Evolutionary conservation across 352 stramenopile species (phyloP).

Genomic region (Pythium phragmiticola): DNA sequence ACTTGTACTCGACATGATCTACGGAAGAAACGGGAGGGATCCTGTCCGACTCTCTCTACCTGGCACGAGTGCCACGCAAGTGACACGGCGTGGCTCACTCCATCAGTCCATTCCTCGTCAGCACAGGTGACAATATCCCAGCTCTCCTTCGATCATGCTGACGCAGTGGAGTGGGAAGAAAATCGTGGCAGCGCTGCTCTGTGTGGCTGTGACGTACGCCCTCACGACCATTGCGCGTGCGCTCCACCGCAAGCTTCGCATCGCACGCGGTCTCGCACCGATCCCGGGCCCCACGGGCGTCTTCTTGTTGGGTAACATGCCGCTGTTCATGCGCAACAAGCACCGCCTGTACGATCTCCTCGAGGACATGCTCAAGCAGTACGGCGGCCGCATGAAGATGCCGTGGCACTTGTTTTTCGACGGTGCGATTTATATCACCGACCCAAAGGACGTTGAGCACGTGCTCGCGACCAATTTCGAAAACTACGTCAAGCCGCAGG

Average conservation of each 20-base stretch:
- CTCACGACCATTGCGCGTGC: constrained; percentile 12
- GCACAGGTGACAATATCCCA: background rate
- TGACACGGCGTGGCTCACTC: background rate
- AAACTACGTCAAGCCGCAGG: constrained; percentile 76
- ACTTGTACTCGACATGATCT: background rate
- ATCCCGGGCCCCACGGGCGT: constrained; percentile 40
- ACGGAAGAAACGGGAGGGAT: background rate
- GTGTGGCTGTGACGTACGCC: constrained; percentile 10
- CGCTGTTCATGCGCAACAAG: constrained; percentile 47
- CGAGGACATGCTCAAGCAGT: constrained; percentile 39
- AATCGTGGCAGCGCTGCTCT: constrained; percentile 11
- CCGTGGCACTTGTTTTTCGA: constrained; percentile 71
- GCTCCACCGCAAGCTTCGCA: constrained; percentile 49
- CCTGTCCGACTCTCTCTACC: background rate
- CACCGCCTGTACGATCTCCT: constrained; percentile 60
- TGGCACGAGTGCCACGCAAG: background rate
- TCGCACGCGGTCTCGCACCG: constrained; percentile 44
- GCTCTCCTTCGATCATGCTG: background rate
- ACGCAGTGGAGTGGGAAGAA: constrained; percentile 11
- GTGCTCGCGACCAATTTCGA: constrained; percentile 57
- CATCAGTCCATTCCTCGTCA: background rate
- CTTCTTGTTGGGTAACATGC: constrained; percentile 56
- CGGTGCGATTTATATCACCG: constrained; percentile 58
- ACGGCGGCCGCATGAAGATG: constrained; percentile 59
- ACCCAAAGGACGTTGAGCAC: constrained; percentile 65